Evolutionary conservation across 805 yeast species (phyloP).

Genomic region (Saturnispora serradocipensis): DNA sequence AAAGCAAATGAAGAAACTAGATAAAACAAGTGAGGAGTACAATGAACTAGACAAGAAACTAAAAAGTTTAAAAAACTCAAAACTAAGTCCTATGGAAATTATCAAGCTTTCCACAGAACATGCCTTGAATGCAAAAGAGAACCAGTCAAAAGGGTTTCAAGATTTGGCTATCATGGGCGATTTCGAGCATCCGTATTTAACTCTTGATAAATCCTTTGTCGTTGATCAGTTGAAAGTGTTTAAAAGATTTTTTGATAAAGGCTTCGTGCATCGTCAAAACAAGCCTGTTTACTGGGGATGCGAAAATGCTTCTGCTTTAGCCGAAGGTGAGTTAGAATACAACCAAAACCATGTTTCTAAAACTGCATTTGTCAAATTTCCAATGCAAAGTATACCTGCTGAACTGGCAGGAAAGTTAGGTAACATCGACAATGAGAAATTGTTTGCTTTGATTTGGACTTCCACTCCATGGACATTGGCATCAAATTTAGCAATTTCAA

Average conservation of each 20-base stretch:
- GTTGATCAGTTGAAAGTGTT: conserved; percentile 66
- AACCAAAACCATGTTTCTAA: conserved; percentile 58
- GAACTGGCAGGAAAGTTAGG: conserved; percentile 11
- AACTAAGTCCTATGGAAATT: conserved; percentile 40
- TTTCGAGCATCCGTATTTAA: conserved; percentile 63
- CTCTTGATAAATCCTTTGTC: conserved; percentile 66
- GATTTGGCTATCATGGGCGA: conserved; percentile 77
- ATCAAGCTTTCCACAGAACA: conserved; percentile 58
- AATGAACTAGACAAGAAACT: conserved; percentile 9
- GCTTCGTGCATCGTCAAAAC: conserved; percentile 70
- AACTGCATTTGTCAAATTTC: conserved; percentile 64
- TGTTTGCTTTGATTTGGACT: conserved; percentile 71
- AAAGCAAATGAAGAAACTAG: conserved; percentile 18
- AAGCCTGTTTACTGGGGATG: conserved; percentile 98
- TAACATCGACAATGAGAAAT: conserved; percentile 9
- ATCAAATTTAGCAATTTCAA: conserved; percentile 76
- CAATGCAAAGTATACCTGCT: conserved; percentile 28
- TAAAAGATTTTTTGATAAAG: conserved; percentile 50
- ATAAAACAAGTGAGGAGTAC: conserved; percentile 9
- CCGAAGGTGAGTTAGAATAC: conserved; percentile 94
- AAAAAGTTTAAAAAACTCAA: conserved; percentile 12
- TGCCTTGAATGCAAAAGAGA: conserved; percentile 57
- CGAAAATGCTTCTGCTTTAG: conserved; percentile 87
- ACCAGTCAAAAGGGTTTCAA: conserved; percentile 56
- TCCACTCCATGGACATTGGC: conserved; percentile 98